These are phyloP conservation scores for Aotearoamyces nothofagi DNA, from an alignment of 2,329 filamentous ascomycete species.

Conservation along the genomic window DNA sequence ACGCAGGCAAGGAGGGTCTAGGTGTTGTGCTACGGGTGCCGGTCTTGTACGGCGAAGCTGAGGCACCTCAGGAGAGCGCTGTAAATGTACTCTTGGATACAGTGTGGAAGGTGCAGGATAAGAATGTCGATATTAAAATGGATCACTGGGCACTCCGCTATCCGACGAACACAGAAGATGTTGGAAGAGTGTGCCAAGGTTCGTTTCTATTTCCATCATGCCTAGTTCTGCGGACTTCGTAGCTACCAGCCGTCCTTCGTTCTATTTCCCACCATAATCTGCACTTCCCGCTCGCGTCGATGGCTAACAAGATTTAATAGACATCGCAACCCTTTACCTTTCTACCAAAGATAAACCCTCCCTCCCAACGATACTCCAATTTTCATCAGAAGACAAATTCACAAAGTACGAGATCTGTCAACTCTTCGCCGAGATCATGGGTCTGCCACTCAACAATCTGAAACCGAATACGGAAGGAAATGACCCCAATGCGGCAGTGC, in stretches of 20 bases:
- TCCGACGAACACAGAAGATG: constrained; percentile 80
- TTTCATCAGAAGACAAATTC: constrained; percentile 71
- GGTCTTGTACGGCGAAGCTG: constrained; percentile 67
- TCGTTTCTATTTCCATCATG: no score
- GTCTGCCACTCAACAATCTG: constrained; percentile 52
- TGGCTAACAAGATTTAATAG: no score
- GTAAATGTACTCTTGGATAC: constrained; percentile 68
- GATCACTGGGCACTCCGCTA: constrained; percentile 77
- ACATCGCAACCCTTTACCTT: constrained; percentile 58
- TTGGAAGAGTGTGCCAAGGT: constrained; percentile 62
- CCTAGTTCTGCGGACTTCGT: no score
- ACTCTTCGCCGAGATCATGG: constrained; percentile 65
- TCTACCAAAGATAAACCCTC: constrained; percentile 27
- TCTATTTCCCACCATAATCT: constrained; percentile 4
- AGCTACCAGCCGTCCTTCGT: constrained; percentile 4
- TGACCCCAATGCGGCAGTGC: constrained; percentile 53
- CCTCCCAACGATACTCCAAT: constrained; percentile 63
- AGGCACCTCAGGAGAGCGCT: constrained; percentile 60
- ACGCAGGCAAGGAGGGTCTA: constrained; percentile 31
- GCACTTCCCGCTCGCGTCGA: constrained; percentile 4
- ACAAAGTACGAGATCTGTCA: constrained; percentile 87
- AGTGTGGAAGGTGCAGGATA: constrained; percentile 58
- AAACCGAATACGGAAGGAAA: constrained; percentile 56
- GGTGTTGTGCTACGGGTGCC: constrained; percentile 67
- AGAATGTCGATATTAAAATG: constrained; percentile 51